Evolutionary conservation across 2,329 filamentous ascomycete species (phyloP), one percentile per base, ranked within the genome.

Genomic region (Neofusicoccum cordaticola): DNA sequence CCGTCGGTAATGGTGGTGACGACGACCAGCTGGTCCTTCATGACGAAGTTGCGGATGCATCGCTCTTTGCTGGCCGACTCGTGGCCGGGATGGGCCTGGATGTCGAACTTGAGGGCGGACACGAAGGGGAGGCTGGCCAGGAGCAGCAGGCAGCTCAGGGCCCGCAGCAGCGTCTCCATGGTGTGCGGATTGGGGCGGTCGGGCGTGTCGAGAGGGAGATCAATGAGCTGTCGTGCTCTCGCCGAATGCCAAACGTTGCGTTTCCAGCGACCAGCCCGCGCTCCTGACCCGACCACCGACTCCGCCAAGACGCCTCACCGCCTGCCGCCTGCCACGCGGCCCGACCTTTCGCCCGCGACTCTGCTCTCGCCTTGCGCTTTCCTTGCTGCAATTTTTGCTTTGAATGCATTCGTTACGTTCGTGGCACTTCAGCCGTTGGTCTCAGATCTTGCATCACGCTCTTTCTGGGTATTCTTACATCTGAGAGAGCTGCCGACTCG

Each of bases 1-100:
- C 95, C 95, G 76, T 89, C 87, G 64, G 97, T 85, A 66, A 88
- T 97, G 63, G 93, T 91, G 65, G 94, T 98, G 62, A 99, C 94
- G 39, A 98, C 94, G 47, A 99, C 95, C 69, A 99, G 83, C 69
- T 95, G 96, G 75, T 97, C 93, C 80, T 88, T 90, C 67, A 87
- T 86, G 69, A 97, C 93, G 78, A 97, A 99, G 83, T 99, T 99
- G 77, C 94, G 88, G 78, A 99, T 91, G 82, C 95, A 99, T 82
- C 94, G 87, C 81, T 94, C 90, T 74, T 89, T 86, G 73, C 85
- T 87, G 51, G 78, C 78, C 67, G 83, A 82, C 72, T 89, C 87
- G 77, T 85, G 84, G 67, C 86, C 83, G 61, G 81, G 79, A 69
- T 88, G 85, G 50, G 93, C 92, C 72, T 86, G 80, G 67, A 99